These are phyloP conservation scores for Aspergillus panamensis DNA, from an alignment of 495 filamentous ascomycete species.

Conservation along the genomic window DNA sequence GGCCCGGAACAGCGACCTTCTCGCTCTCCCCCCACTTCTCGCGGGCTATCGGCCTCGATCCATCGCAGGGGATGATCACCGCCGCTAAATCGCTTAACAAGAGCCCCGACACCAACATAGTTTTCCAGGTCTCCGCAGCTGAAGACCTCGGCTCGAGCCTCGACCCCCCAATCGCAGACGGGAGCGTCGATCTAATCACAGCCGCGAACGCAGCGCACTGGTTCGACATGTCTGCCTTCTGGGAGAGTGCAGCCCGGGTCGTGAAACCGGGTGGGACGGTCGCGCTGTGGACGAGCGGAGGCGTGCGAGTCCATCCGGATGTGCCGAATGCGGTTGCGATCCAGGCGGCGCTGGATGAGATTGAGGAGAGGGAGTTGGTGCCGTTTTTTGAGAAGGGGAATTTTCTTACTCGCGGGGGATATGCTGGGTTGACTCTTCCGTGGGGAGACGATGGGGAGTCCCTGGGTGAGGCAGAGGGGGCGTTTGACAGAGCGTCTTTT, in stretches of 20 bases:
- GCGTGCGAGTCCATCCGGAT: conserved; percentile 28
- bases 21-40: conserved; percentile 40
- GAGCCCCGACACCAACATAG: conserved; percentile 24
- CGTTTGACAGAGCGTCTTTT: conserved; percentile 42
- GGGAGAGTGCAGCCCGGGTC: conserved; percentile 44
- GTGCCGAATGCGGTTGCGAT: conserved; percentile 33
- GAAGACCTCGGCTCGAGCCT: conserved; percentile 38
- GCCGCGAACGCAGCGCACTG: conserved; percentile 55
- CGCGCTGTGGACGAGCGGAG: conserved; percentile 43
- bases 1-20: conserved; percentile 46
- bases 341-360: conserved; percentile 28
- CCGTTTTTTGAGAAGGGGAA: conserved; percentile 41
- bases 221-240: conserved; percentile 59
- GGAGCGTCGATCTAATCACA: conserved; percentile 50
- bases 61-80: conserved; percentile 52
- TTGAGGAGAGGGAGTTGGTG: conserved; percentile 28
- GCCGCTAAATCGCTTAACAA: conserved; percentile 28
- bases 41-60: conserved; percentile 51
- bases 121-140: conserved; percentile 42
- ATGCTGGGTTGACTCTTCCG: conserved; percentile 46
- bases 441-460: conserved; percentile 33
- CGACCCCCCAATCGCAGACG: conserved; percentile 13
- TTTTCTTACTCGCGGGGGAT: conserved; percentile 30
- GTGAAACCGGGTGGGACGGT: conserved; percentile 55
- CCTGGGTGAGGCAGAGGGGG: conserved; percentile 28